A percentile compares a stretch with the other conserved stretches of the same genome.
These are phyloP conservation scores for Podaxis rugospora DNA, from an alignment of 768 basidiomycete genomes.

Conservation along the genomic window DNA sequence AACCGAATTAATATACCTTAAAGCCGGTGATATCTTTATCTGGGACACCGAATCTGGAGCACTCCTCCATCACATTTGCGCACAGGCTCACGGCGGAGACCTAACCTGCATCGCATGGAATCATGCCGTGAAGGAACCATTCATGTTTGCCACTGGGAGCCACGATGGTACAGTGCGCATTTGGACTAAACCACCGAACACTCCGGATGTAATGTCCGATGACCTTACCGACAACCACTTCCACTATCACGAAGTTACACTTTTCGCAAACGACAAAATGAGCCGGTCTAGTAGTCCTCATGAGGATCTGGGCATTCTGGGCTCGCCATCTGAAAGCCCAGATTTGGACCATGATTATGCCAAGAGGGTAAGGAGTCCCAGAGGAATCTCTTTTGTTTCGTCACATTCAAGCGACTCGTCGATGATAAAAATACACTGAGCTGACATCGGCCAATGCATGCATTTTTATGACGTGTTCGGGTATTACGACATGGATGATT, in stretches of 20 bases:
- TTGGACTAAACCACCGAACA: constrained; percentile 46
- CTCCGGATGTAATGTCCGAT: neutral
- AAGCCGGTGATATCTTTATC: constrained; percentile 79
- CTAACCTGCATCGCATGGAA: constrained; percentile 84
- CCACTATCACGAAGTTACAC: neutral
- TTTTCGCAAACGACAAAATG: neutral
- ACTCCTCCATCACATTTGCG: constrained; percentile 64
- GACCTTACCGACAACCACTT: neutral
- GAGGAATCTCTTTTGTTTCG: neutral
- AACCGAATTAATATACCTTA: neutral
- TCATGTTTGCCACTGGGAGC: constrained; percentile 75
- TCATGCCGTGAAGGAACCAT: constrained; percentile 54
- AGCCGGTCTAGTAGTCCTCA: constrained; percentile 6
- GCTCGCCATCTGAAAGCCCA: neutral
- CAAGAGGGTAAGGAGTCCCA: neutral
- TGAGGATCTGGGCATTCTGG: neutral
- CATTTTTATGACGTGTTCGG: neutral
- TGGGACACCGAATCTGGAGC: constrained; percentile 82
- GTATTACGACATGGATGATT: neutral
- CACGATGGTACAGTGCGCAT: constrained; percentile 74
- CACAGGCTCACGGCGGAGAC: constrained; percentile 61
- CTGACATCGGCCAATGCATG: neutral
- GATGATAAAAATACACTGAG: neutral
- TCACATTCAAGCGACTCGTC: constrained; percentile 6
- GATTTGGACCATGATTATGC: neutral